Percentiles rank a stretch among this genome's conserved stretches.
These are phyloP conservation scores for Metarhizium anisopliae DNA, from an alignment of 2,329 filamentous ascomycete genomes.

Conservation along the genomic window DNA sequence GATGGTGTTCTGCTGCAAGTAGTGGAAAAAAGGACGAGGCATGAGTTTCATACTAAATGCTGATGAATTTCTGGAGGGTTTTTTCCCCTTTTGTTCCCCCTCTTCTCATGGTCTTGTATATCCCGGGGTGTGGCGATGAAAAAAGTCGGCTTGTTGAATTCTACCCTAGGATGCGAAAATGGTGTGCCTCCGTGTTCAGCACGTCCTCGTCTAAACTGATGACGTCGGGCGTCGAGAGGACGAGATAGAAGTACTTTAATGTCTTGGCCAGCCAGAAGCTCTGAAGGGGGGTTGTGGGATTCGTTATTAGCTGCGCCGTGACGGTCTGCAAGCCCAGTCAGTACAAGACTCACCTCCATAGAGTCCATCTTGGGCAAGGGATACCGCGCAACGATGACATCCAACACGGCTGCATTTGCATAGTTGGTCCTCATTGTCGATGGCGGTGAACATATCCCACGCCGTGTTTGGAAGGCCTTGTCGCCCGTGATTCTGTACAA, in stretches of 20 bases:
- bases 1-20: too few relatives aligned
- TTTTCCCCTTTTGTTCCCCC: too few relatives aligned
- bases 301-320: background rate
- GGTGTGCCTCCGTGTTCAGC: conserved; percentile 29
- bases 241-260: conserved; percentile 69
- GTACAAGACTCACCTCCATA: conserved; percentile 49
- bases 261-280: conserved; percentile 81
- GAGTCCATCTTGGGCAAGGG: conserved; percentile 32
- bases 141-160: background rate
- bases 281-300: conserved; percentile 40
- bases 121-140: background rate
- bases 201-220: conserved; percentile 33
- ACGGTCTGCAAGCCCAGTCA: background rate
- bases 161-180: conserved; percentile 53
- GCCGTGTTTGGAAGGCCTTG: conserved; percentile 53
- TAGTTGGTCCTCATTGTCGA: conserved; percentile 45
- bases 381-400: conserved; percentile 43
- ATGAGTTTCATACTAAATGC: too few relatives aligned
- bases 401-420: conserved; percentile 54
- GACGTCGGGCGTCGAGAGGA: conserved; percentile 49
- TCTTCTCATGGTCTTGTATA: conserved; percentile 5
- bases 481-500: conserved; percentile 66
- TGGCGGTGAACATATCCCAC: conserved; percentile 62
- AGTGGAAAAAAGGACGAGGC: too few relatives aligned
- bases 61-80: too few relatives aligned